Evolutionary conservation across 306 rosid genomes (phyloP).

Genomic region (Hylodesmum podocarpum): DNA sequence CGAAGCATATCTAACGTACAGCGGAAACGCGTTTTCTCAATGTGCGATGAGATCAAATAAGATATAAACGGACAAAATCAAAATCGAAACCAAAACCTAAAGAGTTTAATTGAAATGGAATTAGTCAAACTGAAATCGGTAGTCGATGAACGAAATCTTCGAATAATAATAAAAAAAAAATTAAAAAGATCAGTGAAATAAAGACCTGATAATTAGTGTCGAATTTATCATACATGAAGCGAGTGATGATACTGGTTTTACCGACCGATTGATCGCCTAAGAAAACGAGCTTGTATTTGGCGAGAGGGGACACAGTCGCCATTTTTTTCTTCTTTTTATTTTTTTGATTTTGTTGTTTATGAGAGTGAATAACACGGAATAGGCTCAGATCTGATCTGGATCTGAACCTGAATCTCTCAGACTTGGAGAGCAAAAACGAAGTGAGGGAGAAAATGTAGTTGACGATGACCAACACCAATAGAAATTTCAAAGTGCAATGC

Average conservation of each 20-base stretch:
- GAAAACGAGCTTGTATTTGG: constrained; percentile 11
- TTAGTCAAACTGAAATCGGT: background rate
- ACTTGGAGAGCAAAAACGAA: constrained; percentile 16
- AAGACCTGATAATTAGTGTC: background rate
- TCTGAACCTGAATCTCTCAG: constrained; percentile 39
- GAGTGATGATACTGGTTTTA: constrained; percentile 2
- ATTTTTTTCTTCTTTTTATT: background rate
- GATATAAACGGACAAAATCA: background rate
- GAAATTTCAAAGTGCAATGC: constrained; percentile 35
- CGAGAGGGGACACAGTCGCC: constrained; percentile 7
- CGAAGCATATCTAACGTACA: background rate
- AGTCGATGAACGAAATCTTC: background rate
- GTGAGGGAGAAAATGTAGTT: background rate
- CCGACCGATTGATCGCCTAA: constrained; percentile 3
- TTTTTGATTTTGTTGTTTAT: background rate
- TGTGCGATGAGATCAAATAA: background rate
- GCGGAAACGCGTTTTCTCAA: background rate
- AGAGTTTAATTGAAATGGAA: background rate
- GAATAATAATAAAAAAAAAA: background rate
- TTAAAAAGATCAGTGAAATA: background rate
- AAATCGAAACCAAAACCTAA: background rate
- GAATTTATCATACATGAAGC: background rate
- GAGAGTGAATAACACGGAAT: background rate
- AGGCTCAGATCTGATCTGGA: constrained; percentile 17
- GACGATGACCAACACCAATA: background rate